Percentiles rank a stretch among this genome's conserved stretches.
Evolutionary conservation across 352 stramenopile species (phyloP).

Genomic region (Phytophthora hybrid): DNA sequence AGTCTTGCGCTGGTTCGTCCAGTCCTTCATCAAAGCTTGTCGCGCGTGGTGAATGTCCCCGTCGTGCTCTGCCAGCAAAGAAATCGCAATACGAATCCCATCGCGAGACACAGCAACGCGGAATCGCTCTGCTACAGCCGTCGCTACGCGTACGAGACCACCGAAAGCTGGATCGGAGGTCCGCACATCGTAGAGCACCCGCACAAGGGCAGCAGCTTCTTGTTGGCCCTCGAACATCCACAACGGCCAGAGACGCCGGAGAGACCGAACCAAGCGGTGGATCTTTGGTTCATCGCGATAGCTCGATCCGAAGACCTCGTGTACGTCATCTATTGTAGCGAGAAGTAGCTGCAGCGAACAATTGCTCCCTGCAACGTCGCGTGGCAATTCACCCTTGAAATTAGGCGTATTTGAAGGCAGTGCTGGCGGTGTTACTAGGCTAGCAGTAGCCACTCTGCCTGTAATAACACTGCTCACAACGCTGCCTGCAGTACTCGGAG

Average conservation of each 20-base stretch:
- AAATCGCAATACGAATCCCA: conserved; percentile 53
- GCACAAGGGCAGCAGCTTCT: conserved; percentile 65
- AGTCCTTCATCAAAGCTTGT: conserved; percentile 40
- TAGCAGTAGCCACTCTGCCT: background rate
- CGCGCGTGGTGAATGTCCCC: conserved; percentile 44
- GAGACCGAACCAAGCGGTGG: conserved; percentile 62
- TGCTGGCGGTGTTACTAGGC: conserved; percentile 9
- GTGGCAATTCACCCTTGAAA: conserved; percentile 67
- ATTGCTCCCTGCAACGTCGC: conserved; percentile 49
- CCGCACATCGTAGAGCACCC: conserved; percentile 68
- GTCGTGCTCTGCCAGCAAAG: conserved; percentile 46
- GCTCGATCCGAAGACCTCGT: conserved; percentile 68
- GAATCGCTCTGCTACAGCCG: conserved; percentile 54
- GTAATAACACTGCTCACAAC: conserved; percentile 6
- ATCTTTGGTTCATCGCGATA: conserved; percentile 71
- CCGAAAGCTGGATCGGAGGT: conserved; percentile 71
- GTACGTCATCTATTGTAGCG: conserved; percentile 61
- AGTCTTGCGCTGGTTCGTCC: conserved; percentile 56
- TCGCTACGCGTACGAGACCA: conserved; percentile 68
- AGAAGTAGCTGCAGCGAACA: conserved; percentile 58
- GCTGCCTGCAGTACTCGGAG: conserved; percentile 14
- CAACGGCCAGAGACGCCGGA: conserved; percentile 72
- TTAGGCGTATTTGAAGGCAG: conserved; percentile 62
- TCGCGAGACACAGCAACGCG: conserved; percentile 49
- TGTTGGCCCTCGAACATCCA: conserved; percentile 81